phyloP scores from a whole-genome alignment of 441 rosid genomes.

The Populus tomentosa region DNA sequence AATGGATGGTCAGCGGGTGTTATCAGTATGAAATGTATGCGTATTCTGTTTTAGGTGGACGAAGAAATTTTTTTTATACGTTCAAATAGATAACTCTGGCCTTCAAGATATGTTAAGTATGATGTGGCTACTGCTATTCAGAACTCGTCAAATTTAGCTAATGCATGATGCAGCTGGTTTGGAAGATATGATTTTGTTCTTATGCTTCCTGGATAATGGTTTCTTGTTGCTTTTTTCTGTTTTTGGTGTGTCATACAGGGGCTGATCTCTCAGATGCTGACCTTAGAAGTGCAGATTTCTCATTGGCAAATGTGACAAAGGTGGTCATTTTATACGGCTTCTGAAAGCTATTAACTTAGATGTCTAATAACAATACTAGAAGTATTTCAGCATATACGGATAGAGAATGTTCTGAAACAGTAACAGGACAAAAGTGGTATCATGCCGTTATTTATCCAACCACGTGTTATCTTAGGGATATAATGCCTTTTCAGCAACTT shows the following conservation, averaged over 20 bases:
- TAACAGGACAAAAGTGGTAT: not conserved
- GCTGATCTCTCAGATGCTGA: constrained; percentile 92
- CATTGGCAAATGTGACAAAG: constrained; percentile 87
- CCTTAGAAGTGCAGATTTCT: constrained; percentile 80
- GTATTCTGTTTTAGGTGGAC: not conserved
- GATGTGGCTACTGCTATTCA: not conserved
- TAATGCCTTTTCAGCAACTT: not conserved
- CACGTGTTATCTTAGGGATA: not conserved
- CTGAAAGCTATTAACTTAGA: not conserved
- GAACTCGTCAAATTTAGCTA: not conserved
- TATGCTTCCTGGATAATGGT: not conserved
- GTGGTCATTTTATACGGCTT: constrained; percentile 22
- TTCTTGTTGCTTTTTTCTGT: not conserved
- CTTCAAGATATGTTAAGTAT: not conserved
- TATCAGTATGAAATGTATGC: no score
- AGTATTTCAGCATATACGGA: not conserved
- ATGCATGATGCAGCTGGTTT: not conserved
- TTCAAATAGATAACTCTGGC: not conserved
- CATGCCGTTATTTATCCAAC: not conserved
- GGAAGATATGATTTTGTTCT: not conserved
- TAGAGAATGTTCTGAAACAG: not conserved
- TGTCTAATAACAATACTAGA: not conserved
- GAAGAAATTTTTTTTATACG: not conserved
- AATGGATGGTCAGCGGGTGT: no score
- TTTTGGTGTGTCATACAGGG: constrained; percentile 35